Conservation (phyloP, 2,329 filamentous ascomycete species). For the Alternaria novae-zelandiae region DNA sequence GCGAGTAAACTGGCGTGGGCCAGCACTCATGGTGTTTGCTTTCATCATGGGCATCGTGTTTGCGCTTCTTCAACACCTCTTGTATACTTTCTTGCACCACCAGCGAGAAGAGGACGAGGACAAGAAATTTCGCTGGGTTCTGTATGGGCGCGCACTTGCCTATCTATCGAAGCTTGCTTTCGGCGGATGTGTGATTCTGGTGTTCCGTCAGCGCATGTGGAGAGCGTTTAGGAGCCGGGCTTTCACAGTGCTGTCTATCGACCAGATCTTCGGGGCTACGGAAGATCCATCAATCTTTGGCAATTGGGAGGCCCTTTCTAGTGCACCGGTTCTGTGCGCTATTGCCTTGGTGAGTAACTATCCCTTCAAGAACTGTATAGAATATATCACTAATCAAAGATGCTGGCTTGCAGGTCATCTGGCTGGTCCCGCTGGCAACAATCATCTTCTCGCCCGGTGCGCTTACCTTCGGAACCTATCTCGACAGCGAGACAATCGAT, state of each 20-base stretch:
- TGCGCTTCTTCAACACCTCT: slow-evolving; percentile 41
- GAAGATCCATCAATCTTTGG: slow-evolving; percentile 43
- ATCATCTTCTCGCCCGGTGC: slow-evolving; percentile 49
- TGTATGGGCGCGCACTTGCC: slow-evolving; percentile 45
- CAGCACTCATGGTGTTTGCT: slow-evolving; percentile 31
- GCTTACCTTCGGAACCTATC: slow-evolving; percentile 44
- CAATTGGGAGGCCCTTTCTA: slow-evolving; percentile 42
- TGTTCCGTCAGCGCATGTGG: slow-evolving; percentile 47
- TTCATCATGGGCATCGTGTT: slow-evolving; percentile 39
- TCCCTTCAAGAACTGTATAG: background rate
- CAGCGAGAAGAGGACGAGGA: slow-evolving; percentile 30
- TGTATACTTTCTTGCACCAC: slow-evolving; percentile 41
- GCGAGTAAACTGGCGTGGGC: slow-evolving; percentile 48
- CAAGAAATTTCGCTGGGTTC: slow-evolving; percentile 39
- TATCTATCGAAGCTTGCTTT: slow-evolving; percentile 46
- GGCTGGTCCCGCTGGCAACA: slow-evolving; percentile 46
- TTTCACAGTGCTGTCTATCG: slow-evolving; percentile 44
- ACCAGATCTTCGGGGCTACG: slow-evolving; percentile 43
- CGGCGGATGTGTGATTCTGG: slow-evolving; percentile 38
- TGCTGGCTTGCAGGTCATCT: slow-evolving; percentile 21
- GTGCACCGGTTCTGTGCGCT: slow-evolving; percentile 31
- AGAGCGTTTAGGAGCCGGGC: slow-evolving; percentile 40
- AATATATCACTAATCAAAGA: background rate
- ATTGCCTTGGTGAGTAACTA: slow-evolving; percentile 27
- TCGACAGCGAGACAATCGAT: slow-evolving; percentile 20